These are phyloP conservation scores for Clitoria ternatea DNA, from an alignment of 306 rosid species.

Conservation along the genomic window DNA sequence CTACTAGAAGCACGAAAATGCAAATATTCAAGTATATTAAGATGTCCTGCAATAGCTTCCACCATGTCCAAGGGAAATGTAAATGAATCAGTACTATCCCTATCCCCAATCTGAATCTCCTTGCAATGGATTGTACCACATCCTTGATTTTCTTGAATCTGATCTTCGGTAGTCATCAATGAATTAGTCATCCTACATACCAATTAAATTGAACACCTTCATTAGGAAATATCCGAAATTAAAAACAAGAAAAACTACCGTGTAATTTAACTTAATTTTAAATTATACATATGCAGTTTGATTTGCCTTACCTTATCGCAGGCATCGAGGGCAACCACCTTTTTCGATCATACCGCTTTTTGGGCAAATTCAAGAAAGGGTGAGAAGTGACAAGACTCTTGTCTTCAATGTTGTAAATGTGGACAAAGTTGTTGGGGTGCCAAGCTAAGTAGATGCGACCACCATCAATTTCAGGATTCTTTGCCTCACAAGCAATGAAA, in stretches of 20 bases:
- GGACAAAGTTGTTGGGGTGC: not conserved
- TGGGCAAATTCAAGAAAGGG: not conserved
- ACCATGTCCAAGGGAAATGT: not conserved
- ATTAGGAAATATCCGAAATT: too few species aligned
- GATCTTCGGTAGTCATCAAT: too few species aligned
- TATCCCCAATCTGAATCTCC: not conserved
- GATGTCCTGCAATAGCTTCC: not conserved
- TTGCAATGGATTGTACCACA: not conserved
- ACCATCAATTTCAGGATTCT: not conserved
- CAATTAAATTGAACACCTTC: too few species aligned
- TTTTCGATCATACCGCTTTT: not conserved
- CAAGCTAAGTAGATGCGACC: not conserved
- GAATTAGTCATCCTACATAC: too few species aligned
- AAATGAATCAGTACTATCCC: not conserved
- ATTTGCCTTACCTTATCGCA: too few species aligned
- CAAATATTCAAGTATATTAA: not conserved
- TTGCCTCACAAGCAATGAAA: not conserved
- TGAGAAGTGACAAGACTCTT: not conserved
- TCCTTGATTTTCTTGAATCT: not conserved
- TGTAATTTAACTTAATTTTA: too few species aligned
- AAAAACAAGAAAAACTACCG: too few species aligned
- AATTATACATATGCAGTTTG: too few species aligned
- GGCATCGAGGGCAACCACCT: too few species aligned
- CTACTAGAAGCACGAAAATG: too few species aligned
- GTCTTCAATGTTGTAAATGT: too few species aligned